These are phyloP conservation scores for Cichorium intybus DNA, from an alignment of 140 eudicot species.

Conservation along the genomic window DNA sequence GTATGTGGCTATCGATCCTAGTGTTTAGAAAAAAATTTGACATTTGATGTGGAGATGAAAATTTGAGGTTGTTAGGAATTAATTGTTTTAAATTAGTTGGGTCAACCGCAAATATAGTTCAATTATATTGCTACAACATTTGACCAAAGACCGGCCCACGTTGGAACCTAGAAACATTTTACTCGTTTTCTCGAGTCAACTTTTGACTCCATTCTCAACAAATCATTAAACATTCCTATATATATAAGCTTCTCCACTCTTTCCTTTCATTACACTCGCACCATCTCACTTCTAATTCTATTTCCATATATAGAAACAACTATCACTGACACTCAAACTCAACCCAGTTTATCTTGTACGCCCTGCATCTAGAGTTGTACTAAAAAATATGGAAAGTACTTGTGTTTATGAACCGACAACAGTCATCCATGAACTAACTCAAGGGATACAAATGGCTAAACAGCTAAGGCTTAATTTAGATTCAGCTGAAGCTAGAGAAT, in stretches of 20 bases:
- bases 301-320: background rate
- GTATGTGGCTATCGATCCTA: background rate
- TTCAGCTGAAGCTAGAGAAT: constrained; percentile 40
- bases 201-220: constrained; percentile 38
- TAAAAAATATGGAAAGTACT: constrained; percentile 41
- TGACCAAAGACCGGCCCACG: constrained; percentile 28
- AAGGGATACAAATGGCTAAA: constrained; percentile 66
- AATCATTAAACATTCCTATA: constrained; percentile 8
- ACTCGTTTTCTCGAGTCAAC: constrained; percentile 63
- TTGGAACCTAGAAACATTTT: constrained; percentile 11
- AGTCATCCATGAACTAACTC: constrained; percentile 51
- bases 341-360: background rate
- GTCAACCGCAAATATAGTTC: background rate
- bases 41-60: background rate
- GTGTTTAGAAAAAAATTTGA: background rate
- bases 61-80: too few relatives aligned
- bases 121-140: background rate
- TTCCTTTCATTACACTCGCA: constrained; percentile 19
- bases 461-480: constrained; percentile 53
- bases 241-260: constrained; percentile 6
- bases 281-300: constrained; percentile 2
- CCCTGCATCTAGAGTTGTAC: background rate
- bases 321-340: background rate
- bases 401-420: constrained; percentile 36
- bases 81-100: background rate